These are phyloP conservation scores for Albizia julibrissin DNA, from an alignment of 306 rosid species.

Conservation along the genomic window DNA sequence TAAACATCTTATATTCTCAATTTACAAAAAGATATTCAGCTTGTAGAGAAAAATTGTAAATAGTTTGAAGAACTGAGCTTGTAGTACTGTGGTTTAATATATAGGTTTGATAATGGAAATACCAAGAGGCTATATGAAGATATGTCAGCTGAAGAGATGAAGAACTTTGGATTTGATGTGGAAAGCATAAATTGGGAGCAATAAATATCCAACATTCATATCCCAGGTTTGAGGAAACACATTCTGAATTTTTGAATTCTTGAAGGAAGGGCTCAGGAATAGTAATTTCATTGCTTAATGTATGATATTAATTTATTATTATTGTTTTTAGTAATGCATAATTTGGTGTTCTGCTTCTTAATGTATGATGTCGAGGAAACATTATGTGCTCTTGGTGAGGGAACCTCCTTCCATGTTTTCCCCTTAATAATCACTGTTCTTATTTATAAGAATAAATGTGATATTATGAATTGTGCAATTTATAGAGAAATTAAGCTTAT, in stretches of 20 bases:
- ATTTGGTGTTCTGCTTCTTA: neutral
- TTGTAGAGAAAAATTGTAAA: neutral
- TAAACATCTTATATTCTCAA: no score
- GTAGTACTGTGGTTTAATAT: slow-evolving; percentile 9
- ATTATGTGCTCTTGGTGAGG: neutral
- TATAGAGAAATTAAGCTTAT: no score
- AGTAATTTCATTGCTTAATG: neutral
- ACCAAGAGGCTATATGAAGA: neutral
- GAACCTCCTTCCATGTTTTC: no score
- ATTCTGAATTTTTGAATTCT: neutral
- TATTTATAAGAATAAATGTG: no score
- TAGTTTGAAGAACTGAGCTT: neutral
- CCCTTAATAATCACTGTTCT: no score
- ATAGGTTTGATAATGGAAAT: slow-evolving; percentile 4
- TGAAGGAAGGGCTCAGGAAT: neutral
- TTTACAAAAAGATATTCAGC: no score
- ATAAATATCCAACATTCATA: neutral
- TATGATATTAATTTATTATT: neutral
- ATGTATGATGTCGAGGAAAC: neutral
- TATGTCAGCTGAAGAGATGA: slow-evolving; percentile 2
- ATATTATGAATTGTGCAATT: no score
- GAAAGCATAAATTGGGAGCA: slow-evolving; percentile 4
- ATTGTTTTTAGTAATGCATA: neutral
- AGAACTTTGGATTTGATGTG: neutral
- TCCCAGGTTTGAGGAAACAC: slow-evolving; percentile 5